phyloP scores from a whole-genome alignment of 257 asterid species.

The Voacanga thouarsii region DNA sequence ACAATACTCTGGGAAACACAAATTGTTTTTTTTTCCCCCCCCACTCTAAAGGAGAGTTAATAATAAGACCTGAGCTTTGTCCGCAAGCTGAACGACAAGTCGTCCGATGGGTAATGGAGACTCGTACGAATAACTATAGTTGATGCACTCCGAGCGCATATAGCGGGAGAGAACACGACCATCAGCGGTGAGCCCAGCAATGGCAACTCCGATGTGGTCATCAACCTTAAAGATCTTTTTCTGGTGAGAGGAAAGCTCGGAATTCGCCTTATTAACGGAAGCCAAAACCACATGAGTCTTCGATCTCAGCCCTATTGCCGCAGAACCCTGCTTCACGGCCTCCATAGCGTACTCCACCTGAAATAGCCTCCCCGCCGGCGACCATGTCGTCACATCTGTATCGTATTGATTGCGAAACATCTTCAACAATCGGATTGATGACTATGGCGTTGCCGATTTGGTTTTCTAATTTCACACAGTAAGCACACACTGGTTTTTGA shows the following conservation, averaged over 20 bases:
- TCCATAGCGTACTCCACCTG: constrained; percentile 99
- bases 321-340: constrained; percentile 98
- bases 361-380: constrained; percentile 92
- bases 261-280: constrained; percentile 79
- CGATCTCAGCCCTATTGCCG: constrained; percentile 95
- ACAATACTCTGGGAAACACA: not conserved
- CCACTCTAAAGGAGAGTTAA: no score
- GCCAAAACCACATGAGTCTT: constrained; percentile 90
- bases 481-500: not conserved
- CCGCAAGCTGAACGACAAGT: constrained; percentile 96
- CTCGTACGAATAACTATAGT: constrained; percentile 77
- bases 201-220: constrained; percentile 97
- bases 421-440: constrained; percentile 9
- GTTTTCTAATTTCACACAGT: not conserved
- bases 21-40: no score
- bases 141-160: constrained; percentile 93
- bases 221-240: constrained; percentile 99
- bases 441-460: constrained; percentile 3
- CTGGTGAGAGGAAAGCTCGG: constrained; percentile 96
- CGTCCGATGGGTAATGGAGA: constrained; percentile 89
- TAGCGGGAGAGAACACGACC: constrained; percentile 94
- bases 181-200: constrained; percentile 98
- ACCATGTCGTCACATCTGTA: constrained; percentile 98
- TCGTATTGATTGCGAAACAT: constrained; percentile 98
- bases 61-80: constrained; percentile 88